A percentile compares a stretch with the other conserved stretches of the same genome.
Evolutionary conservation across 441 rosid genomes (phyloP).

Genomic region (Lepidium campestre): DNA sequence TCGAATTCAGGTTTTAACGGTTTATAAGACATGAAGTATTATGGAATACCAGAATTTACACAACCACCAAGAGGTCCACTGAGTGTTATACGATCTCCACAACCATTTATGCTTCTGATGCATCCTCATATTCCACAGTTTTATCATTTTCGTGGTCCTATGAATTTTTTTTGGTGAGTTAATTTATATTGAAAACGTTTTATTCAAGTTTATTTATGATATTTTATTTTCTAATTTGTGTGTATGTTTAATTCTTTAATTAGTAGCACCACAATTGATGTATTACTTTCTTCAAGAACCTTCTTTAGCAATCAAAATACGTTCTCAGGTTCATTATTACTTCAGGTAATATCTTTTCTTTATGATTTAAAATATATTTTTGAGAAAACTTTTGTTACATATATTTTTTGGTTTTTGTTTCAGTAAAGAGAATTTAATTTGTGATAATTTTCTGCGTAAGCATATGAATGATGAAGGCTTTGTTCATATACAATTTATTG

Average conservation of each 20-base stretch:
- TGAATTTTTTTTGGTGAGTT: slow-evolving; percentile 48
- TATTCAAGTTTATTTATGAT: not conserved
- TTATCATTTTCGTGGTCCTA: slow-evolving; percentile 34
- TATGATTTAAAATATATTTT: not conserved
- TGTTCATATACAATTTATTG: too few species aligned
- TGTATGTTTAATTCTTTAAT: slow-evolving; percentile 28
- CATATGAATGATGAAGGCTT: slow-evolving; percentile 54
- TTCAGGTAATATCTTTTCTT: slow-evolving; percentile 43
- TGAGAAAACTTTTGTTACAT: not conserved
- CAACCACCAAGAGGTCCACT: too few species aligned
- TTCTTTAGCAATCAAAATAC: slow-evolving; percentile 38
- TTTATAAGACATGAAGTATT: too few species aligned
- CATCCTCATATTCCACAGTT: slow-evolving; percentile 15
- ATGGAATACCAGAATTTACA: too few species aligned
- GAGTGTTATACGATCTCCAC: not conserved
- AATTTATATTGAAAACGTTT: not conserved
- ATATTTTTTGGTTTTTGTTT: not conserved
- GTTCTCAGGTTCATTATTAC: slow-evolving; percentile 56
- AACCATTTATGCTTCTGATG: slow-evolving; percentile 31
- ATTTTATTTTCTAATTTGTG: not conserved
- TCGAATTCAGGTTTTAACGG: too few species aligned
- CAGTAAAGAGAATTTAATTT: slow-evolving; percentile 63
- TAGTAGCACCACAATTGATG: slow-evolving; percentile 28
- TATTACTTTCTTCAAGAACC: slow-evolving; percentile 24
- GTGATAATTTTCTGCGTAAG: slow-evolving; percentile 54